These are phyloP conservation scores for Cavenderia fasciculata DNA, from an alignment of 78 protist species.

Conservation along the genomic window DNA sequence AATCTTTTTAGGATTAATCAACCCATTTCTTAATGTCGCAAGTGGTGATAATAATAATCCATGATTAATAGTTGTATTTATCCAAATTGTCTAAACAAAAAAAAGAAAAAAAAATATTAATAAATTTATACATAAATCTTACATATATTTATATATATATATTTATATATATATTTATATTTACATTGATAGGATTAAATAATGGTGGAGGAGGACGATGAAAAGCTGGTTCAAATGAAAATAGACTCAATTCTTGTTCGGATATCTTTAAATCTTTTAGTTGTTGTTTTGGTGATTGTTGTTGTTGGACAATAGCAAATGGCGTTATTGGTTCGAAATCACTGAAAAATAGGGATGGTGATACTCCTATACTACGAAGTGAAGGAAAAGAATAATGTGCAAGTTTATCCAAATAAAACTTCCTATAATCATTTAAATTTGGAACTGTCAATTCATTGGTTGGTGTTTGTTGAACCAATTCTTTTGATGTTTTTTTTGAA, in stretches of 20 bases:
- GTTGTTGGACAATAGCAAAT: neutral
- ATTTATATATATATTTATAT: neutral
- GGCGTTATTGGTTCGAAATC: neutral
- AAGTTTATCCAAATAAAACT: slow-evolving; percentile 46
- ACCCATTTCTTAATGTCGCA: no score
- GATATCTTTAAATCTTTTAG: slow-evolving; percentile 10
- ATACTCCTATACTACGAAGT: slow-evolving; percentile 53
- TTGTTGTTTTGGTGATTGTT: neutral
- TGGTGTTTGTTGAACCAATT: slow-evolving; percentile 12
- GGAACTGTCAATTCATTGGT: neutral
- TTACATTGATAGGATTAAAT: slow-evolving; percentile 30
- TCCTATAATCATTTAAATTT: slow-evolving; percentile 45
- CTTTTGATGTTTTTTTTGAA: slow-evolving; percentile 61
- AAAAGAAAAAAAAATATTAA: neutral
- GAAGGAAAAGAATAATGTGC: slow-evolving; percentile 54
- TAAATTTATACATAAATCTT: neutral
- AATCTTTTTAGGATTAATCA: slow-evolving; percentile 16
- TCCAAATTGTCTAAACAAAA: slow-evolving; percentile 45
- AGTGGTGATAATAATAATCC: slow-evolving; percentile 31
- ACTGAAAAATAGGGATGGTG: slow-evolving; percentile 30
- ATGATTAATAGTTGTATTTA: slow-evolving; percentile 48
- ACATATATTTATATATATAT: neutral
- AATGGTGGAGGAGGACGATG: slow-evolving; percentile 47
- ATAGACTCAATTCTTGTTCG: slow-evolving; percentile 23
- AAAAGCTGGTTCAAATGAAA: slow-evolving; percentile 63